Evolutionary conservation across 805 yeast genomes (phyloP), one percentile per base, ranked within the genome.

Genomic region (Hanseniaspora occidentalis): DNA sequence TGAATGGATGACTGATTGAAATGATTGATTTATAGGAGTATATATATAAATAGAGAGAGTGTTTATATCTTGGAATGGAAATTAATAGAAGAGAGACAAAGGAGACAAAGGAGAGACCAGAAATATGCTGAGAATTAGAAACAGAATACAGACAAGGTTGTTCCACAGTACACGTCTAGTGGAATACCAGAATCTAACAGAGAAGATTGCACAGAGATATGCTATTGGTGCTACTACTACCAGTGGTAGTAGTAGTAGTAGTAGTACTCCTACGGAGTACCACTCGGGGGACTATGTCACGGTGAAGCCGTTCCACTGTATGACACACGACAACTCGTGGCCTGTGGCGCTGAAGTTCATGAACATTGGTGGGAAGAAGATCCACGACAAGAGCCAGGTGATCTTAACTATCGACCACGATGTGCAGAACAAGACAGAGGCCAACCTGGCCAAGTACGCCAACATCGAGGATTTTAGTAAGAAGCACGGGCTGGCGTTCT

Each of bases 251-350:
- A n/a, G n/a, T n/a, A n/a, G n/a, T n/a, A 94, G 89, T 3, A 60
- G 84, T 35, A 75, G 92, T 18, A 54, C 68, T n/a, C 79, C 75
- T 23, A 89, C 92, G 58, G 57, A 66, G 41, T 95, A 92, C 27
- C 77, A 69, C 51, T 70, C 84, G 36, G 98, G 97, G 11, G 99
- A 92, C 65, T 92, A 88, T 63, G 97, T 94, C 39, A 76, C 95
- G 2, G 89, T 92, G 56, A 73, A 68, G 53, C 99, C 99, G 3
- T 89, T 95, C 2, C 95, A 92, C 65, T 94, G 96, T 61, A 92
- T 92, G 99, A 85, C 97, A 13, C 99, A 92, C 61, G 99, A 92
- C 62, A 92, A 92, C 64, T 80, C 96, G 35, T 94, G 99, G 98
- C 99, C 99, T 1, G 96, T 92, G 14, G 98, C 98, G 1, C 70